Percentiles rank a stretch among this genome's conserved stretches.
Evolutionary conservation across 202 grass and related monocot genomes (phyloP).

Genomic region (Panicum hallii): DNA sequence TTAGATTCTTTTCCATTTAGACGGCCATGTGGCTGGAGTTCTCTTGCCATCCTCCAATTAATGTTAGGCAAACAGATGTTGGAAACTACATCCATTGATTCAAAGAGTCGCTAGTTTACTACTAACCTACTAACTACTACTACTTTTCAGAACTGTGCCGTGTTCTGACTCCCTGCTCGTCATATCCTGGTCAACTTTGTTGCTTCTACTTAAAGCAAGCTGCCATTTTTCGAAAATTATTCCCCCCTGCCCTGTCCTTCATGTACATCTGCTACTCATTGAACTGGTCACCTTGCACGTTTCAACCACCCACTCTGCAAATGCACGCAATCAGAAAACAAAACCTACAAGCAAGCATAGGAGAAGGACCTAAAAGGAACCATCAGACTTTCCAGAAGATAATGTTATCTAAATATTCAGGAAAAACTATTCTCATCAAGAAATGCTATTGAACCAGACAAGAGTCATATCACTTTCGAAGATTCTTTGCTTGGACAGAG

Average conservation of each 20-base stretch:
- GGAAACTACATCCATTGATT: background rate
- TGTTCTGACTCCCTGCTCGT: background rate
- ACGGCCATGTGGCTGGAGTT: background rate
- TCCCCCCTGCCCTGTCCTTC: background rate
- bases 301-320: background rate
- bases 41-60: background rate
- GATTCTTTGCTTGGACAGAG: conserved; percentile 1
- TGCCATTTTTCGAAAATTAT: background rate
- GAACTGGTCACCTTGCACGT: background rate
- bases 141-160: background rate
- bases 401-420: background rate
- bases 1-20: background rate
- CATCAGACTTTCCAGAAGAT: background rate
- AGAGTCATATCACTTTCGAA: background rate
- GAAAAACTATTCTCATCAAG: background rate
- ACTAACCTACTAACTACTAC: background rate
- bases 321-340: background rate
- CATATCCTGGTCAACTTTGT: conserved; percentile 1
- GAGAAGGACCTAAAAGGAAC: background rate
- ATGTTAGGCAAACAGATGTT: background rate
- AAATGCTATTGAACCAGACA: conserved; percentile 5
- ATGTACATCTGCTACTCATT: background rate
- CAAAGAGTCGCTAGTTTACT: background rate
- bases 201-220: conserved; percentile 8
- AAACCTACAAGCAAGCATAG: conserved; percentile 1